phyloP scores from a whole-genome alignment of 2,329 filamentous ascomycete genomes.

The Epichloe coenophiala region DNA sequence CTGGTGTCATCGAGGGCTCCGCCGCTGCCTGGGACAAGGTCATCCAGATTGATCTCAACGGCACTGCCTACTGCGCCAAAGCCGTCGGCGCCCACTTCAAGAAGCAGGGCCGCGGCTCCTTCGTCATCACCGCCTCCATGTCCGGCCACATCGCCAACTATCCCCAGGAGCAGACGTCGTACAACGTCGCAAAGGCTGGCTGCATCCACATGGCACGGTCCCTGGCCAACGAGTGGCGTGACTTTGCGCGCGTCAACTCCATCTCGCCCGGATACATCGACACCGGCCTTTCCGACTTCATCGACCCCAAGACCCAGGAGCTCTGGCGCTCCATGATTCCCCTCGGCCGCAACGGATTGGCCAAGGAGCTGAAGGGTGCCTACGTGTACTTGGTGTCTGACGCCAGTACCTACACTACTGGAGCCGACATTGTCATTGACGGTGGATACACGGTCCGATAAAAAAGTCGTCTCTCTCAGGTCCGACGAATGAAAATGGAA shows the following conservation, averaged over 20 bases:
- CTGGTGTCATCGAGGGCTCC: constrained; percentile 53
- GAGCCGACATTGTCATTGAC: constrained; percentile 56
- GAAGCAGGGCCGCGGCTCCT: constrained; percentile 47
- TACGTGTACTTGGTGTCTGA: constrained; percentile 67
- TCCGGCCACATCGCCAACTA: constrained; percentile 58
- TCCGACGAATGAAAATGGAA: neutral
- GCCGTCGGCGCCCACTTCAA: constrained; percentile 52
- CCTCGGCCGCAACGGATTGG: constrained; percentile 53
- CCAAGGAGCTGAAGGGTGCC: constrained; percentile 62
- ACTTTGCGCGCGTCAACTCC: constrained; percentile 52
- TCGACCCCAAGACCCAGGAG: constrained; percentile 52
- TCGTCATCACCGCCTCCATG: constrained; percentile 59
- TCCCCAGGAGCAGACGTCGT: constrained; percentile 54
- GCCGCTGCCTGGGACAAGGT: constrained; percentile 55
- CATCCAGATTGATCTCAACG: constrained; percentile 49
- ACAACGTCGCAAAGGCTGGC: constrained; percentile 52
- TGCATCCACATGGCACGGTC: constrained; percentile 32
- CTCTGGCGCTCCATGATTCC: constrained; percentile 65
- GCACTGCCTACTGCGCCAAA: constrained; percentile 54
- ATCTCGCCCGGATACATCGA: constrained; percentile 57
- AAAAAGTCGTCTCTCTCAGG: constrained; percentile 1
- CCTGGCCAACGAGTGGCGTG: constrained; percentile 53
- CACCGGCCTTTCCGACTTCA: constrained; percentile 53
- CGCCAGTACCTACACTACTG: constrained; percentile 63
- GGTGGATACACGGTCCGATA: constrained; percentile 48